Evolutionary conservation across 805 yeast species (phyloP), one percentile per base, ranked within the genome.

Genomic region (Metschnikowia peoriensis): DNA sequence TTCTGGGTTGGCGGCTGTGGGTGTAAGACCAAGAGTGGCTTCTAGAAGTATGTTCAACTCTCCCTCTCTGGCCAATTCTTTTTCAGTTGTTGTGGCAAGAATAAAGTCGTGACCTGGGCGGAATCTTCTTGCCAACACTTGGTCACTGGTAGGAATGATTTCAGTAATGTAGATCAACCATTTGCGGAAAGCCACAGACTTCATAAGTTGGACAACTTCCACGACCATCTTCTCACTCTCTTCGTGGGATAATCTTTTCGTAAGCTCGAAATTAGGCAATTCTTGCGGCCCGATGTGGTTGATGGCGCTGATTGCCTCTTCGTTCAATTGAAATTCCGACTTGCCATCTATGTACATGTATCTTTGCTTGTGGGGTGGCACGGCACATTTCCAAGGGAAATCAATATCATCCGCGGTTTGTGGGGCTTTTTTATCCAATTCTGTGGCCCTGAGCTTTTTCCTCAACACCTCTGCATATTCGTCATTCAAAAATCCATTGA

Each of bases 91-190:
- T 0, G 98, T 89, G 0, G 99, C 99, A 43, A 94, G 72, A 3
- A 93, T 92, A 69, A 89, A 94, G 67, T 94, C 99, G 29, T 82
- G 85, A 3, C 98, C 99, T 1, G 97, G 99, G 61, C 99, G 82
- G 72, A 94, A 94, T 57, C 97, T 77, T 63, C 99, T 80, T 7
- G 89, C 80, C 28, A 92, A 65, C 1, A 88, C 72, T 59, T 86
- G 89, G 57, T 87, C 88, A 46, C 85, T 79, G 3, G 83, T 71
- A 8, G 87, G 83, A 2, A 79, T 68, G 50, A 90, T 63, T 14
- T 83, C 79, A 0, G 97, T 87, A 2, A 92, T 66, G 2, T 71
- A 52, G 17, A 74, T 70, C 44, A 94, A 66, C 86, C 94, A 92
- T 65, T 85, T 84, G 44, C 79, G 78, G 69, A 88, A 92, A 12